These are phyloP conservation scores for Plasmodium gallinaceum DNA, from an alignment of 169 alveolate genomes.

Conservation along the genomic window DNA sequence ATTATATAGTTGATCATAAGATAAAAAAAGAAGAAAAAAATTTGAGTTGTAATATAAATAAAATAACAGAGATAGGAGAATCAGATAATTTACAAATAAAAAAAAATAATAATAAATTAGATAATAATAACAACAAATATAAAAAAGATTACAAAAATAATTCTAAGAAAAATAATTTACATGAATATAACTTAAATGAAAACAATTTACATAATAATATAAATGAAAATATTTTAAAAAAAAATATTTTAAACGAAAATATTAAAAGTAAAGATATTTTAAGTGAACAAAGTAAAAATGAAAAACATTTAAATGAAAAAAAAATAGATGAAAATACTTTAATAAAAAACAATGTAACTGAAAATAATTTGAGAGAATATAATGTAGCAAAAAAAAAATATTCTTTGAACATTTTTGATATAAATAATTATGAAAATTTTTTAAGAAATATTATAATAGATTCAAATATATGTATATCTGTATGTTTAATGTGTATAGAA, in stretches of 20 bases:
- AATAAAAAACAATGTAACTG: neutral
- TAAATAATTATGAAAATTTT: constrained; percentile 44
- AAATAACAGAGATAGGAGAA: neutral
- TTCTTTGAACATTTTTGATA: constrained; percentile 25
- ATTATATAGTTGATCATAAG: constrained; percentile 32
- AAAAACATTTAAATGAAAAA: neutral
- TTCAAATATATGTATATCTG: constrained; percentile 47
- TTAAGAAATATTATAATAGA: constrained; percentile 31
- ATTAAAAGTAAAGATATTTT: too few species aligned
- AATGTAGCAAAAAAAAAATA: neutral
- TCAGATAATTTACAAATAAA: neutral
- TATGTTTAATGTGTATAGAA: constrained; percentile 52
- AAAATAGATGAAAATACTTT: neutral
- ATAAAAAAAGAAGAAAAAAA: neutral
- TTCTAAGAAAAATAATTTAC: neutral
- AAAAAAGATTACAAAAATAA: neutral
- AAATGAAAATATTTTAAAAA: neutral
- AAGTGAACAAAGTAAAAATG: too few species aligned
- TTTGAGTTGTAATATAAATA: neutral
- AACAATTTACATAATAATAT: neutral
- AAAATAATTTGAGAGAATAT: neutral
- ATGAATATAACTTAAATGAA: too few species aligned
- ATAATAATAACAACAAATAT: too few species aligned
- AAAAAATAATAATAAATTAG: neutral
- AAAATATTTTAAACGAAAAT: neutral